Percentiles rank a stretch among this genome's conserved stretches.
Evolutionary conservation across 805 yeast genomes (phyloP).

Genomic region (Candida nonsorbophila): DNA sequence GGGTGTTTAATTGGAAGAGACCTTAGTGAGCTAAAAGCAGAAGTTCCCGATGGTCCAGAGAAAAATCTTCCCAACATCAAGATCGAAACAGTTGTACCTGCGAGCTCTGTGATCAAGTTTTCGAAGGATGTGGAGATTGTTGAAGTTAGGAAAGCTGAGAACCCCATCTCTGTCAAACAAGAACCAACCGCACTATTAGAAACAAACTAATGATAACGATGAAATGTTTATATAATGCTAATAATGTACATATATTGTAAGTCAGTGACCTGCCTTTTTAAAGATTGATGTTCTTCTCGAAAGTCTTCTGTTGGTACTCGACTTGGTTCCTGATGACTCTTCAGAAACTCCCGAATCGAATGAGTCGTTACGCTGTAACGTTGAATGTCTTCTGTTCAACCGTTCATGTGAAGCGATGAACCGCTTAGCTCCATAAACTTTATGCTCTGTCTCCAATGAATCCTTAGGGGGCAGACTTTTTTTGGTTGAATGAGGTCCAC

Average conservation of each 20-base stretch:
- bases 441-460: slow-evolving; percentile 1
- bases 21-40: slow-evolving; percentile 35
- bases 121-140: slow-evolving; percentile 50
- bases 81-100: slow-evolving; percentile 65
- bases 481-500: slow-evolving; percentile 1
- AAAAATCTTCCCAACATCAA: slow-evolving; percentile 62
- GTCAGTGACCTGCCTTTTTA: slow-evolving; percentile 4
- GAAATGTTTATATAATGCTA: no score
- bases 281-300: slow-evolving; percentile 30
- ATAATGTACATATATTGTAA: not conserved
- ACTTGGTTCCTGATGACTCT: slow-evolving; percentile 6
- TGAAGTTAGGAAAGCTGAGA: slow-evolving; percentile 11
- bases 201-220: no score
- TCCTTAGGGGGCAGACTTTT: slow-evolving; percentile 2
- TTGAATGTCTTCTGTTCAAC: slow-evolving; percentile 8
- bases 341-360: slow-evolving; percentile 15
- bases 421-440: slow-evolving; percentile 5
- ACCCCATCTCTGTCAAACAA: slow-evolving; percentile 6
- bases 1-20: slow-evolving; percentile 54
- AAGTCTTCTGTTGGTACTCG: slow-evolving; percentile 24
- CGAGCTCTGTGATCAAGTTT: slow-evolving; percentile 51
- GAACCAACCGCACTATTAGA: slow-evolving; percentile 2
- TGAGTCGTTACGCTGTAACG: slow-evolving; percentile 13
- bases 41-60: slow-evolving; percentile 68
- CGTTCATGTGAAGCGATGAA: slow-evolving; percentile 7